Base-by-base conservation (phyloP, 2,329 filamentous ascomycete genomes). In the Aureobasidium sp. region DNA sequence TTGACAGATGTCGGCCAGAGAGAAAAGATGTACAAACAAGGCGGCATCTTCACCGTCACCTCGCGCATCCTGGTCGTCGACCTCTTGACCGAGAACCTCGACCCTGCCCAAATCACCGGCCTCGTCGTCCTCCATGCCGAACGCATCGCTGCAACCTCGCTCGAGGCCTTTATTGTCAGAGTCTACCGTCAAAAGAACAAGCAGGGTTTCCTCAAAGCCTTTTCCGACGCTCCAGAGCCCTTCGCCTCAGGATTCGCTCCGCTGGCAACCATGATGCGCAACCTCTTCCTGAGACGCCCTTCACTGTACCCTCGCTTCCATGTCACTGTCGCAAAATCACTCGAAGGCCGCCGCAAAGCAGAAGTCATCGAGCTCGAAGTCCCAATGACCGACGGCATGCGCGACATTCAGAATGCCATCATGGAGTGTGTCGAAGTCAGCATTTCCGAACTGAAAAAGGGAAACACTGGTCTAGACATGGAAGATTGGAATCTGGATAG, bases 291-390 rank as follows among this genome's bases (percentile, higher is more conserved):
- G 35, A 81, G 86, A 49, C 95, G 93, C 65, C 85, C 86, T 0
- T 90, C 90, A 0, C 71, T 98, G 12, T 98, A 91, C 83, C 93
- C 93, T 3, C 80, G 93, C 17, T 98, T 96, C 63, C 93, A 98
- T 65, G 81, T 95, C 55, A 84, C 87, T 0, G 90, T 98, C 5
- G 90, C 90, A 0, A 83, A 89, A 61, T 89, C 90, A 2, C 75
- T 98, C 2, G 93, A 98, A 68, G 90, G 90, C 8, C 88, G 87
- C 67, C 85, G 86, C 64, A 95, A 91, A 66, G 91, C 93, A 4
- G 93, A 98, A 70, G 93, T 98, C 40, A 95, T 98, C 58, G 93
- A 98, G 70, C 77, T 97, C 21, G 93, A 96, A 69, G 86, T 98
- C 4, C 85, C 88, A 24, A 97, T 98, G 91, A 95, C 89, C 4